Evolutionary conservation across 1,139 yeast species (phyloP), one percentile per base, ranked within the genome.

Genomic region (Candida gigantensis): DNA sequence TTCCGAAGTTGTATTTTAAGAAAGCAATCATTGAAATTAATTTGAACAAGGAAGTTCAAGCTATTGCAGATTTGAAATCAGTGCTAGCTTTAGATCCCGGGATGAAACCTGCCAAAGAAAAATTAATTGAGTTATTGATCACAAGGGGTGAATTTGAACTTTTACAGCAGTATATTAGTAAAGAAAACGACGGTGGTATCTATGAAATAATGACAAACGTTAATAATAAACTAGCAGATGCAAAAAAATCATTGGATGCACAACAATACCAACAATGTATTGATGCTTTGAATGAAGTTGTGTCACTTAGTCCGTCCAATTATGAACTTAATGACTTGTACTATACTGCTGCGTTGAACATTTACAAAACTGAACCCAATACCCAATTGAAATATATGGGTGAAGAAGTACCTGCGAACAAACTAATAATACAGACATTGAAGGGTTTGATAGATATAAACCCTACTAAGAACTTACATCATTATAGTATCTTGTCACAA

Each of bases 11-110:
- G 4, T 68, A 72, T 47, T 75, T 69, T 51, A 77, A 75, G 50
- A 74, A 73, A 45, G 83, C 82, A 1, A 55, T 77, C 37, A 70
- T 79, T 6, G 79, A 77, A 40, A 57, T 75, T 41, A 65, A 72
- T 24, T 51, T 79, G 44, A 71, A 73, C 29, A 72, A 68, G 44
- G 80, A 73, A 17, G 41, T 50, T 5, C 58, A 60, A 24, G 81
- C 84, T 0, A 62, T 77, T 8, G 53, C 53, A 3, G 81, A 76
- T 51, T 69, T 79, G 40, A 58, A 63, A 34, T 48, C 46, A 24
- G 72, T 79, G 18, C 53, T 79, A 36, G 48, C 52, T 13, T 52
- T 72, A 25, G 75, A 68, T 38, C 61, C 72, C 5, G 46, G 51
- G 24, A 63, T 68, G 46, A 43, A 47, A 9, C 70, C 74, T 0